Evolutionary conservation across 2,329 filamentous ascomycete genomes (phyloP).

Genomic region (Orbilia oligospora): DNA sequence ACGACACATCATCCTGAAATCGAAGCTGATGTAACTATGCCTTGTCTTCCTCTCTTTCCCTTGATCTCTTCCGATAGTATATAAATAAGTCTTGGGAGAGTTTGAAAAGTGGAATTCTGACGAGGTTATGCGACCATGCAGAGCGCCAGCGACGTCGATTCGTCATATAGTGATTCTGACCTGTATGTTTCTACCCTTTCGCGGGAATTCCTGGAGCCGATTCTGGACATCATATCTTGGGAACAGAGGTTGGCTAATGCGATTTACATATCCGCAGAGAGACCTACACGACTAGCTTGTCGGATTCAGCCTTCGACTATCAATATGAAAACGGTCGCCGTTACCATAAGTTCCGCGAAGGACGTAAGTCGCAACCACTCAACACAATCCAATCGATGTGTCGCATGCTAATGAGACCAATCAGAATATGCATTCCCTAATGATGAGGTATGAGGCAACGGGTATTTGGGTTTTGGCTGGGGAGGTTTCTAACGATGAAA

Average conservation of each 20-base stretch:
- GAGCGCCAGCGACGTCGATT: constrained; percentile 47
- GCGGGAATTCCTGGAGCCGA: neutral
- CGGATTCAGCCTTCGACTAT: constrained; percentile 69
- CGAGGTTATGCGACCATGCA: constrained; percentile 9
- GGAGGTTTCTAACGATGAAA: constrained; percentile 12
- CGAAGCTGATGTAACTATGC: constrained; percentile 44
- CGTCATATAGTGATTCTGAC: constrained; percentile 42
- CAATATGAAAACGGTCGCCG: constrained; percentile 70
- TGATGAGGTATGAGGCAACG: constrained; percentile 35
- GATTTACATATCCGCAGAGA: constrained; percentile 20
- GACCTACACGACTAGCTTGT: constrained; percentile 65
- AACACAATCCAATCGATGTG: constrained; percentile 4
- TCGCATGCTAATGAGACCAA: neutral
- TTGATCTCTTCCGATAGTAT: neutral
- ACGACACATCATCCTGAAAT: constrained; percentile 49
- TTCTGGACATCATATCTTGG: neutral
- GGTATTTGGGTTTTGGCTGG: neutral
- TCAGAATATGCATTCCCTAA: constrained; percentile 54
- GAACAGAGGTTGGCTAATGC: neutral
- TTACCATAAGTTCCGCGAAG: constrained; percentile 70
- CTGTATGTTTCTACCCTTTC: constrained; percentile 23
- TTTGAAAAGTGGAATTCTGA: constrained; percentile 17
- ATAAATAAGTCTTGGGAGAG: neutral
- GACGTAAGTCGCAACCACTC: constrained; percentile 63
- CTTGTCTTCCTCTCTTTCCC: neutral